Percentiles rank a stretch among this genome's conserved stretches.
These are phyloP conservation scores for Debaryomyces nepalensis DNA, from an alignment of 1,139 yeast genomes.

Conservation along the genomic window DNA sequence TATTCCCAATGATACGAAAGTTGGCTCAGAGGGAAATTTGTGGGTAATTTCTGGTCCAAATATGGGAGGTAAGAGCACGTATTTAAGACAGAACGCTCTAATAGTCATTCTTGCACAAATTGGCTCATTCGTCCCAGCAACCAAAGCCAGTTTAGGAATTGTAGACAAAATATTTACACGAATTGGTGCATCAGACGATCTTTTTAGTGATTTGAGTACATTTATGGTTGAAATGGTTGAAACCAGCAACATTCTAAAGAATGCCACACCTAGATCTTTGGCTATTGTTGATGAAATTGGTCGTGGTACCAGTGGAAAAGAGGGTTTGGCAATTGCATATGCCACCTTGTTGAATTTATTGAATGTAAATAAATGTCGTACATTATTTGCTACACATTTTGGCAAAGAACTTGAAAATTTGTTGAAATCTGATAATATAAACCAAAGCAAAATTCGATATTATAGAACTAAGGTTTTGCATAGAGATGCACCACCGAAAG, in stretches of 20 bases:
- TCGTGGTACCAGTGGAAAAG: slow-evolving; percentile 88
- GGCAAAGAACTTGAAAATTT: slow-evolving; percentile 64
- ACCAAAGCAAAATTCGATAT: slow-evolving; percentile 44
- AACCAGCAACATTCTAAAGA: slow-evolving; percentile 74
- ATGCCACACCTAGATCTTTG: slow-evolving; percentile 76
- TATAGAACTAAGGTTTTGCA: slow-evolving; percentile 53
- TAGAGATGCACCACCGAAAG: slow-evolving; percentile 14
- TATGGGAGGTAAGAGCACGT: slow-evolving; percentile 98
- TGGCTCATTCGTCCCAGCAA: slow-evolving; percentile 89
- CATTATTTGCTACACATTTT: slow-evolving; percentile 93
- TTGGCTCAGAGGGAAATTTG: slow-evolving; percentile 30
- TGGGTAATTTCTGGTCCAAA: slow-evolving; percentile 95
- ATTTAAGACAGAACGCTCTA: slow-evolving; percentile 82
- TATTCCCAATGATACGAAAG: slow-evolving; percentile 60
- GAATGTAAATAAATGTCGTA: slow-evolving; percentile 63
- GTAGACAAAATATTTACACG: slow-evolving; percentile 89
- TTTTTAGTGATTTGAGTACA: slow-evolving; percentile 84
- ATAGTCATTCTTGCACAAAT: slow-evolving; percentile 86
- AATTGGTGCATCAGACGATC: slow-evolving; percentile 90
- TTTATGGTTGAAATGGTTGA: slow-evolving; percentile 99
- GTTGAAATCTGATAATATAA: slow-evolving; percentile 29
- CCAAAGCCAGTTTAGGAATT: slow-evolving; percentile 68
- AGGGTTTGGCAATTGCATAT: slow-evolving; percentile 89
- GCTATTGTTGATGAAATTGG: slow-evolving; percentile 97
- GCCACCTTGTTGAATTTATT: slow-evolving; percentile 70